Conservation (phyloP, 345 rosid genomes). For the Gossypioides kirkii region DNA sequence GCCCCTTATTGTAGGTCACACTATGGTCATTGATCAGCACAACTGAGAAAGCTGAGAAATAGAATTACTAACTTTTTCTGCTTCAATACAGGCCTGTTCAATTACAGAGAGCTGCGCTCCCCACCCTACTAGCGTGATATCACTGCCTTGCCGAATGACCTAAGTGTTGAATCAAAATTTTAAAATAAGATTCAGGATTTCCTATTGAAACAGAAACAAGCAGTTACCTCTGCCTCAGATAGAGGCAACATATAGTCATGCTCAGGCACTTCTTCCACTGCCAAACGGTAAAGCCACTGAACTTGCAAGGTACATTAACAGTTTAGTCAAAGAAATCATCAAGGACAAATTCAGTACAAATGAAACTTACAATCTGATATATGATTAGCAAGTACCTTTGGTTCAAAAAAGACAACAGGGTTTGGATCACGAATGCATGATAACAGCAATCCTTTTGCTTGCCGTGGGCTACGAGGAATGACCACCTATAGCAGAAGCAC, state of each 20-base stretch:
- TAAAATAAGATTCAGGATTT: slow-evolving; percentile 11
- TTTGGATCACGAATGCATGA: slow-evolving; percentile 2
- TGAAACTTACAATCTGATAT: neutral
- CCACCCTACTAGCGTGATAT: slow-evolving; percentile 93
- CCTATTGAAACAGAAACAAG: neutral
- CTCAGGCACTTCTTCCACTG: slow-evolving; percentile 88
- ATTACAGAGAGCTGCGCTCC: slow-evolving; percentile 84
- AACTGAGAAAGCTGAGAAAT: neutral
- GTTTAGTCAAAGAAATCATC: slow-evolving; percentile 12
- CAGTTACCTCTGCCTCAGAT: slow-evolving; percentile 76
- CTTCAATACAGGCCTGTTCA: slow-evolving; percentile 82
- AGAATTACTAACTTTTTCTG: slow-evolving; percentile 47
- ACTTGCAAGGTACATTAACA: neutral
- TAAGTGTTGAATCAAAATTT: slow-evolving; percentile 23
- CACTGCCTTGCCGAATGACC: slow-evolving; percentile 82
- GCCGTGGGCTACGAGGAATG: slow-evolving; percentile 77
- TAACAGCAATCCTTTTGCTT: slow-evolving; percentile 76
- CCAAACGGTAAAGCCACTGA: slow-evolving; percentile 27
- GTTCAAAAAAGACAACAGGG: slow-evolving; percentile 56
- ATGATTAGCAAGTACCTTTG: slow-evolving; percentile 48
- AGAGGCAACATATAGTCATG: slow-evolving; percentile 83
- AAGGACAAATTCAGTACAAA: slow-evolving; percentile 8
- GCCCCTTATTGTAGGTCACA: neutral
- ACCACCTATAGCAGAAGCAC: slow-evolving; percentile 45
- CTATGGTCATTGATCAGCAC: neutral